Evolutionary conservation across 768 basidiomycete genomes (phyloP), one percentile per base, ranked within the genome.

Genomic region (Atractiella rhizophila): DNA sequence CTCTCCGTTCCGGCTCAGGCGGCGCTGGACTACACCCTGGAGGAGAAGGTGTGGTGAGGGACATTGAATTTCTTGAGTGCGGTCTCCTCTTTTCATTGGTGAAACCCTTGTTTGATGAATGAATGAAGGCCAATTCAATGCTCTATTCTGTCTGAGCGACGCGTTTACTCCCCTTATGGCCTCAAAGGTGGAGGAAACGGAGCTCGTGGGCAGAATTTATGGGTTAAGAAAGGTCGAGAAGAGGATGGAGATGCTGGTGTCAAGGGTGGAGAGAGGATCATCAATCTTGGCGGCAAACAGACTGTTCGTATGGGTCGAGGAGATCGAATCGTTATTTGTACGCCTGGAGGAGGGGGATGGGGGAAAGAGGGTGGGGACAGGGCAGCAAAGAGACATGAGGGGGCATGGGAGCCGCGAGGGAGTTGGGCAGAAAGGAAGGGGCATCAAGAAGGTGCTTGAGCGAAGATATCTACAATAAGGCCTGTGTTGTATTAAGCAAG

Each of bases 331-430:
- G 50, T 74, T 43, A 71, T 88, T 36, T 73, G 83, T 60, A 86
- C 85, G 0, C 85, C 85, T 0, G 85, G 85, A 1, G 85, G 75
- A 8, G 85, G 85, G 6, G 85, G 72, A 3, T 88, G 77, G 77
- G 83, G 83, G 1, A 26, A 36, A 6, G 43, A 49, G 6, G 52
- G 56, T 0, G 49, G 40, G 11, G 43, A 49, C 31, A 41, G 44
- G 41, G n/a, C n/a, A n/a, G n/a, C n/a, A n/a, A n/a, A n/a, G n/a
- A n/a, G n/a, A n/a, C n/a, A n/a, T n/a, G n/a, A n/a, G n/a, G n/a
- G n/a, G n/a, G n/a, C n/a, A n/a, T n/a, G n/a, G n/a, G n/a, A n/a
- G n/a, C n/a, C n/a, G n/a, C n/a, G n/a, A n/a, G n/a, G n/a, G n/a
- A n/a, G n/a, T n/a, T n/a, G n/a, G n/a, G n/a, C n/a, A n/a, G n/a